Evolutionary conservation across 1,284 basidiomycete species (phyloP).

Genomic region (Puccinia novopanici): DNA sequence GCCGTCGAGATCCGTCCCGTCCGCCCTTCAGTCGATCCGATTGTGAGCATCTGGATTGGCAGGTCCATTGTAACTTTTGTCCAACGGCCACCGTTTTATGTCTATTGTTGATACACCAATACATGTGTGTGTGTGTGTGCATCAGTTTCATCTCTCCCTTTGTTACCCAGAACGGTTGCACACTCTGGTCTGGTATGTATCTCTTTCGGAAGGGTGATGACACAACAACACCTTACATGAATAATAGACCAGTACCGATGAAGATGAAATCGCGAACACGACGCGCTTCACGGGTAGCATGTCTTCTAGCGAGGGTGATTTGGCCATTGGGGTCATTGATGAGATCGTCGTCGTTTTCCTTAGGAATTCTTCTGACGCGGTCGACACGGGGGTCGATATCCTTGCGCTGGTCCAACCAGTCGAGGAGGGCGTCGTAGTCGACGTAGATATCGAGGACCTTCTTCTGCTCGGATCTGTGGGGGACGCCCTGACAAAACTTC

Average conservation of each 20-base stretch:
- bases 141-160: neutral
- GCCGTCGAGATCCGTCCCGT: conserved; percentile 11
- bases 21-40: conserved; percentile 42
- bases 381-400: conserved; percentile 36
- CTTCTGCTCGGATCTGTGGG: conserved; percentile 38
- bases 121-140: no score
- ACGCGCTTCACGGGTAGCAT: conserved; percentile 40
- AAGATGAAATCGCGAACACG: conserved; percentile 39
- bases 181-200: no score
- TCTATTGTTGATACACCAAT: neutral
- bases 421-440: conserved; percentile 31
- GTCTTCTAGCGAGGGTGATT: conserved; percentile 28
- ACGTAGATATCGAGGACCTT: conserved; percentile 38
- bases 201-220: no score
- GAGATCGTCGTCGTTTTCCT: conserved; percentile 29
- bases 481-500: conserved; percentile 26
- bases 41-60: conserved; percentile 43
- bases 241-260: conserved; percentile 38
- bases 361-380: conserved; percentile 35
- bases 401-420: conserved; percentile 38
- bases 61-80: conserved; percentile 42
- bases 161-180: no score
- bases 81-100: conserved; percentile 38
- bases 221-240: conserved; percentile 40
- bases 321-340: conserved; percentile 29